These are phyloP conservation scores for Fragaria iinumae DNA, from an alignment of 306 rosid genomes.

Conservation along the genomic window DNA sequence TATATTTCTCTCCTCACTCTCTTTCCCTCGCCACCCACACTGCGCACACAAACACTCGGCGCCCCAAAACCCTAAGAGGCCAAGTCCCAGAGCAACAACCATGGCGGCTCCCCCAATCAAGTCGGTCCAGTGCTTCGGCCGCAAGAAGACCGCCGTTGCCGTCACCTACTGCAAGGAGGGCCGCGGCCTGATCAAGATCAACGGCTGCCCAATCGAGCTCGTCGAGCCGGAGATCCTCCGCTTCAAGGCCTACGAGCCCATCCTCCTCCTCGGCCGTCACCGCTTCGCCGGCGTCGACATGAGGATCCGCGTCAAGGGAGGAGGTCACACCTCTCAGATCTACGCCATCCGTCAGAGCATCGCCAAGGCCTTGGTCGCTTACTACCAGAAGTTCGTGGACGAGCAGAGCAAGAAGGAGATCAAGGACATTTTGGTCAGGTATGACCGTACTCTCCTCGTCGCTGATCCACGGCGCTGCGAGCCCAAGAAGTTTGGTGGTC, in stretches of 20 bases:
- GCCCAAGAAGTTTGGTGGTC: constrained; percentile 62
- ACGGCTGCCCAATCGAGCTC: constrained; percentile 52
- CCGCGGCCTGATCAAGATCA: constrained; percentile 51
- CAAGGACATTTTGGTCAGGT: constrained; percentile 46
- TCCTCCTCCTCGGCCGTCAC: constrained; percentile 46
- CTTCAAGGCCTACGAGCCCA: constrained; percentile 52
- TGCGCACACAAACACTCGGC: background rate
- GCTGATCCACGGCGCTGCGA: constrained; percentile 58
- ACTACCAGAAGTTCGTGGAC: constrained; percentile 53
- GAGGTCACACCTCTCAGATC: constrained; percentile 56
- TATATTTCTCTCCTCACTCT: constrained; percentile 1
- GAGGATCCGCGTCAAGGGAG: constrained; percentile 53
- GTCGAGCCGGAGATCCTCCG: constrained; percentile 54
- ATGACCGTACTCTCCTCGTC: constrained; percentile 47
- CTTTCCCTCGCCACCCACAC: background rate
- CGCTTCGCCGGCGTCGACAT: constrained; percentile 52
- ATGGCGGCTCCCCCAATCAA: constrained; percentile 35
- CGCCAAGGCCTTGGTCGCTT: constrained; percentile 53
- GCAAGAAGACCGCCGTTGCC: constrained; percentile 56
- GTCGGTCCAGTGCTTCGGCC: constrained; percentile 52
- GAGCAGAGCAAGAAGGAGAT: constrained; percentile 55
- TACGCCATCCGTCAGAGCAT: constrained; percentile 59
- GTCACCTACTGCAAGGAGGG: constrained; percentile 56
- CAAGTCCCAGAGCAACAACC: background rate
- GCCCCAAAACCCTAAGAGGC: background rate